A percentile compares a stretch with the other conserved stretches of the same genome.
Evolutionary conservation across 2,329 filamentous ascomycete genomes (phyloP).

Genomic region (Alternaria angustiovoidea): DNA sequence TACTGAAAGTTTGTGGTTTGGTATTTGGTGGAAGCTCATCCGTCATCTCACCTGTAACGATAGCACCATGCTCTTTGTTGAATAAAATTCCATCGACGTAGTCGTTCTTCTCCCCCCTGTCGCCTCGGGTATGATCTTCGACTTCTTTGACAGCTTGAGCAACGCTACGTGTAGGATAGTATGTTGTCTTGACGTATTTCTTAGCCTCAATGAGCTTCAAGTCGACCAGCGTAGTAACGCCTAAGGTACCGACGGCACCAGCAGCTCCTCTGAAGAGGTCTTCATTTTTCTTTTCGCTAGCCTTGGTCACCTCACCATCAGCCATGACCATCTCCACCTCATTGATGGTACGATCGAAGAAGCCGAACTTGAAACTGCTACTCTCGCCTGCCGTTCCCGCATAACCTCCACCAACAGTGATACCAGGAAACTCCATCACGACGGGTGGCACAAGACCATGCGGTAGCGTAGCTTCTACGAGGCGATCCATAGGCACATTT

Average conservation of each 20-base stretch:
- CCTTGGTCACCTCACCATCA: conserved; percentile 64
- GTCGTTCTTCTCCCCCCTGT: conserved; percentile 48
- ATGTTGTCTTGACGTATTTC: conserved; percentile 60
- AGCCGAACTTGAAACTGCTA: conserved; percentile 72
- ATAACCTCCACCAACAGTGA: conserved; percentile 74
- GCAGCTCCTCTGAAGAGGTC: conserved; percentile 72
- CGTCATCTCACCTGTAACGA: conserved; percentile 57
- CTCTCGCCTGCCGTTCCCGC: conserved; percentile 74
- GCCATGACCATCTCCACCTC: conserved; percentile 72
- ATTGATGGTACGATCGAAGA: conserved; percentile 69
- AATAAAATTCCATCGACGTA: conserved; percentile 63
- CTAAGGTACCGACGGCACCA: conserved; percentile 71
- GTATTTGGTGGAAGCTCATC: conserved; percentile 42
- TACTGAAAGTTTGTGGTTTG: conserved; percentile 51
- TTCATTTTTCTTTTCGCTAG: conserved; percentile 62
- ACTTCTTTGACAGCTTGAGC: conserved; percentile 54
- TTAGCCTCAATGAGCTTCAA: conserved; percentile 57
- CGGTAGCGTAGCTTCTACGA: conserved; percentile 66
- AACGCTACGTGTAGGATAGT: conserved; percentile 54
- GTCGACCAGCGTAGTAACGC: conserved; percentile 68
- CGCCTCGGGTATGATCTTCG: conserved; percentile 48
- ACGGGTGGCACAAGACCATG: conserved; percentile 69
- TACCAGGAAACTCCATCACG: conserved; percentile 77
- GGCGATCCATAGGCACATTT: conserved; percentile 72
- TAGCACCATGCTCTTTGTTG: conserved; percentile 52